Evolutionary conservation across 352 stramenopile species (phyloP), one percentile per base, ranked within the genome.

Genomic region (Phytopythium kandeliae): DNA sequence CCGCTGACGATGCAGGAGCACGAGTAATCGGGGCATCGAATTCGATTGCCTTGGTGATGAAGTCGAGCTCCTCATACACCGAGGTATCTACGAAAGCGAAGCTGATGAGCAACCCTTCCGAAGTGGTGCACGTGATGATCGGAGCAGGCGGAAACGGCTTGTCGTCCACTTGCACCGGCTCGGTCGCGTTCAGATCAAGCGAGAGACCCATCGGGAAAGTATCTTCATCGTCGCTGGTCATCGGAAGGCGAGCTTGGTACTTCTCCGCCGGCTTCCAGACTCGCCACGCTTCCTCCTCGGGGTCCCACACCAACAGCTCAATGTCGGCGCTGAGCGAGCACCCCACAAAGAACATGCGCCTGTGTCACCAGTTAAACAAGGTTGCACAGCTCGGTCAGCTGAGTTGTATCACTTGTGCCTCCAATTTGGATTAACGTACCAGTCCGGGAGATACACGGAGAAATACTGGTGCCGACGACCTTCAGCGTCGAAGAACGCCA

Each of bases 251-350:
- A 17, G 79, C 76, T 62, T 87, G 75, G 40, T 84, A 90, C 48
- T 79, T 85, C 54, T 90, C 79, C 22, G 74, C 67, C 9, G 79
- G 74, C 48, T 90, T 90, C 79, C 79, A 90, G 3, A 86, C 41
- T 51, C 77, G 58, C 79, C 79, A 90, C 51, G 84, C 72, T 4
- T 65, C 69, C 17, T 43, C 56, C 2, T 88, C 74, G 5, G 74
- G 71, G 43, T 90, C 74, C 12, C 65, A 72, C 41, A 90, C 79
- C 4, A 90, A 63, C 15, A 90, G 63, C 57, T 90, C 79, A 22
- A 90, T 78, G 56, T 90, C 79, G n/a, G 79, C 71, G 50, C 79
- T 90, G 33, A 90, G 48, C 16, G 79, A 90, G 54, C 79, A 90
- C 12, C 67, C 74, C 54, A 90, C 65, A 45, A 90, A 90, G 49